Conservation (phyloP, 2,329 filamentous ascomycete genomes). For the Cladosporium cucumerinum region DNA sequence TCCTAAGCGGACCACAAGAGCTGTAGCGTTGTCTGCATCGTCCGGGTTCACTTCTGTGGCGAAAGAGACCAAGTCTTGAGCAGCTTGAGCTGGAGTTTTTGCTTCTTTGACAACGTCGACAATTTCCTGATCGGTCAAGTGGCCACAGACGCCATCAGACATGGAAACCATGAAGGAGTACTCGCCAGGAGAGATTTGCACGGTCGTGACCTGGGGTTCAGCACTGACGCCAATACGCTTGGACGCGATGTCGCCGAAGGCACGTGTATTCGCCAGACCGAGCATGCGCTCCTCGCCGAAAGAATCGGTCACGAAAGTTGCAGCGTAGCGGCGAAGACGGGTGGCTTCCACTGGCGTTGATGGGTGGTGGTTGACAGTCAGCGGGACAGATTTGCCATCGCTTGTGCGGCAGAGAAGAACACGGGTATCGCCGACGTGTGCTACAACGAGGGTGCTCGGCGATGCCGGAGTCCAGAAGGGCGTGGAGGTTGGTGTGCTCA, state of each 20-base stretch:
- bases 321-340: conserved; percentile 79
- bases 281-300: conserved; percentile 96
- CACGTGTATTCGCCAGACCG: conserved; percentile 86
- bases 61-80: conserved; percentile 75
- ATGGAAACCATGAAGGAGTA: conserved; percentile 87
- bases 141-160: conserved; percentile 83
- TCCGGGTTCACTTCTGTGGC: conserved; percentile 75
- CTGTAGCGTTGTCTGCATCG: conserved; percentile 63
- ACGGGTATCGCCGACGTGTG: conserved; percentile 90
- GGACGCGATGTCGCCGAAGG: conserved; percentile 87
- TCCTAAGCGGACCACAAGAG: conserved; percentile 59
- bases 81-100: conserved; percentile 81
- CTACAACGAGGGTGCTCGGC: conserved; percentile 77
- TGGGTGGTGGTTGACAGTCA: conserved; percentile 91
- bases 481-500: conserved; percentile 84
- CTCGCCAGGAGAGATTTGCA: conserved; percentile 77
- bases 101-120: conserved; percentile 95
- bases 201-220: conserved; percentile 79
- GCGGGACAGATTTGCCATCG: conserved; percentile 72
- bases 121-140: conserved; percentile 87
- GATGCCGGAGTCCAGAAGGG: conserved; percentile 94
- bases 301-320: conserved; percentile 86
- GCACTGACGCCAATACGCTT: conserved; percentile 93
- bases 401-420: conserved; percentile 84
- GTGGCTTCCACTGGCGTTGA: conserved; percentile 79